Evolutionary conservation across 2,329 filamentous ascomycete genomes (phyloP), one percentile per base, ranked within the genome.

Genomic region (Trichoderma cornu-damae): DNA sequence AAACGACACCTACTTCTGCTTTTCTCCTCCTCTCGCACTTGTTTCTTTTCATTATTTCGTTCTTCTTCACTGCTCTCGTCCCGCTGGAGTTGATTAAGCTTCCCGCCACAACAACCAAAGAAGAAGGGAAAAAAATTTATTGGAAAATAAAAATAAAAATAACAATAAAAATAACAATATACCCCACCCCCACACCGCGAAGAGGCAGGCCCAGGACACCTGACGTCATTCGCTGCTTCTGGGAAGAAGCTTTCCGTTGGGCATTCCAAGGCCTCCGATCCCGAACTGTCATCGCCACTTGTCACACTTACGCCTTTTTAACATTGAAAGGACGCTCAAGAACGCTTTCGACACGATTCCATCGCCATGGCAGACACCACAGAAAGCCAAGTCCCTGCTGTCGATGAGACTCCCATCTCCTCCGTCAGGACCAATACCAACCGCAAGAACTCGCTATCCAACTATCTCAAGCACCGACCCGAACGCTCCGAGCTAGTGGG

Each of bases 401-500:
- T 83, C 65, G 81, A 84, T 65, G 73, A 81, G 55, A 76, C 74
- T 44, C 72, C 79, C 59, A 77, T 84, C 69, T 78, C 79, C 24
- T 77, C 81, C 52, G 68, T 77, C 57, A 75, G 80, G 77, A 40
- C 81, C 80, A 59, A 75, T 77, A 62, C 73, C 22, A 75, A 69
- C 40, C 79, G 83, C 65, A 83, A 81, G 70, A 85, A 89, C 76
- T 90, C 87, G 3, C 79, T 91, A 11, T 86, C 89, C 72, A 84
- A 85, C 65, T 84, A 89, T 67, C 78, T 90, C 54, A 81, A 85
- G 69, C 83, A 85, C 65, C 87, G 90, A 38, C 88, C 88, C 22
- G 83, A 90, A 20, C 85, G 88, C 58, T 82, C 90, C 34, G 84
- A 90, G 67, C 79, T 96, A 20, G 77, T 96, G 61, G 88, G 94